Base-by-base conservation (phyloP, 305 asterid species). In the Fraxinus sp. region DNA sequence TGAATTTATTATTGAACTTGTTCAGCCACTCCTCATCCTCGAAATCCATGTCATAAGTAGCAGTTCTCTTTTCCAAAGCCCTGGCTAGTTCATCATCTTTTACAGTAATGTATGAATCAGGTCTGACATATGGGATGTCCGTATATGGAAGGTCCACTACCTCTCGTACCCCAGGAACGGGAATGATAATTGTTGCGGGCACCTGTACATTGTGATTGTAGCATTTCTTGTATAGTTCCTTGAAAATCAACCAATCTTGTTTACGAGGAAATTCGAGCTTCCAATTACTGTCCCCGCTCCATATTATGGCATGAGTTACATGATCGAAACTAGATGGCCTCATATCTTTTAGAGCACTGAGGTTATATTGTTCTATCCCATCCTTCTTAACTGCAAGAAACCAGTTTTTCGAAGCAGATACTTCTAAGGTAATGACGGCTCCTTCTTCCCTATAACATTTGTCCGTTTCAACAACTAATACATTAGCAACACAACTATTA, bases 1-100 rank as follows among this genome's bases (percentile, higher is more conserved):
- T 68, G 30, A 77, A 7, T 70, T 89, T 86, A n/a, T 75, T 66
- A 76, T 92, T 93, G 75, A 92, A 85, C 70, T 90, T 88, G 8
- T 62, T 86, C 49, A 95, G 87, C 97, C 97, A 97, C 81, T 83
- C 87, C 79, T 97, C 98, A 52, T 95, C 98, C 33, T 93, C 98
- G 10, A 89, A 91, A 83, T 93, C 99, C 95, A 97, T 88, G 81
- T 97, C 99, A 86, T 97, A 97, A 79, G 71, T 91, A 30, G 94
- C 89, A 11, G 85, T 85, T 86, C 79, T 90, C 87, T 89, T 94
- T 66, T 66, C 82, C 87, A 97, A 77, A 35, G 97, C 98, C 84
- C 99, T 89, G 5, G 88, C 78, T 59, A 95, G 85, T 90, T 97
- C 99, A 80, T 93, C 97, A 76, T 88, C 91, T 73, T 86, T 91